phyloP scores from a whole-genome alignment of 2,329 filamentous ascomycete species.

The Pseudogymnoascus sp. region DNA sequence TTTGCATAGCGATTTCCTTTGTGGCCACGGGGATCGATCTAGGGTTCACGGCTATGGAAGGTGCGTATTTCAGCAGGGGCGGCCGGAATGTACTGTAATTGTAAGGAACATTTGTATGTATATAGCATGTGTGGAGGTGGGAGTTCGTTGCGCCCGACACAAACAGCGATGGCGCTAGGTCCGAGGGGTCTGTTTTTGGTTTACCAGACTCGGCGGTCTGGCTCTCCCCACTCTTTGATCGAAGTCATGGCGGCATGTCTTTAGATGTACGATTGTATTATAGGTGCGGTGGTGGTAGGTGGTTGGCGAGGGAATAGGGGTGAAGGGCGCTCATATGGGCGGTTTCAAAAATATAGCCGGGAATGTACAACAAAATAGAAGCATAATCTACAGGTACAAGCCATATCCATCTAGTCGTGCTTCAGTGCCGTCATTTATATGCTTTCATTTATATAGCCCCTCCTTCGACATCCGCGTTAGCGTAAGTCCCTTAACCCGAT shows the following conservation, averaged over 20 bases:
- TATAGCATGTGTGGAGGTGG: slow-evolving; percentile 4
- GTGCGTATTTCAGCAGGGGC: neutral
- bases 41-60: neutral
- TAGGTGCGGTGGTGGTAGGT: neutral
- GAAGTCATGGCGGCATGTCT: slow-evolving; percentile 2
- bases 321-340: neutral
- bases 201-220: neutral
- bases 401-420: neutral
- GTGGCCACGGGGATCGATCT: neutral
- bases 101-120: slow-evolving; percentile 8
- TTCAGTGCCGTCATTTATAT: neutral
- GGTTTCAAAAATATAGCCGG: neutral
- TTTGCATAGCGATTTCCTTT: slow-evolving; percentile 9
- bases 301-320: neutral
- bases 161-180: neutral
- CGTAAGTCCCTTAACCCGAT: slow-evolving; percentile 37
- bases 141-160: neutral
- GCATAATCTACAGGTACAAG: neutral
- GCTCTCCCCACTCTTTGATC: slow-evolving; percentile 6
- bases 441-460: neutral
- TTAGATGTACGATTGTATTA: slow-evolving; percentile 8
- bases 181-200: neutral
- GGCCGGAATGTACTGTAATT: slow-evolving; percentile 5
- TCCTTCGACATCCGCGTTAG: slow-evolving; percentile 2
- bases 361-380: slow-evolving; percentile 8